Percentiles rank a stretch among this genome's conserved stretches.
Evolutionary conservation across 306 rosid genomes (phyloP).

Genomic region (Calophaca sinica): DNA sequence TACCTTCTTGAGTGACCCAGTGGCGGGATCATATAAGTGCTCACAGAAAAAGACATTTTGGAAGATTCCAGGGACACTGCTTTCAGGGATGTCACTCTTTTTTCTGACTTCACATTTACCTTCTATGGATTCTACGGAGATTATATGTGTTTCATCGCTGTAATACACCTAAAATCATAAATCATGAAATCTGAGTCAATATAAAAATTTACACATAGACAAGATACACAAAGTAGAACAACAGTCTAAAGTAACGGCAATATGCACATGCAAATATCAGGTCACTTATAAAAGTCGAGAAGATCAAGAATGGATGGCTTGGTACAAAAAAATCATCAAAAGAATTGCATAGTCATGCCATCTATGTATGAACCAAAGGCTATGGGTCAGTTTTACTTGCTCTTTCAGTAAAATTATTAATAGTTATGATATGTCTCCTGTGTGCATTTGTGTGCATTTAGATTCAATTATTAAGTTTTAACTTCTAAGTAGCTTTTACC

Average conservation of each 20-base stretch:
- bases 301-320: conserved; percentile 14
- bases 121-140: conserved; percentile 56
- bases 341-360: conserved; percentile 7
- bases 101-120: conserved; percentile 62
- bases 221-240: conserved; percentile 29
- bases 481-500: conserved; percentile 43
- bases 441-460: not conserved
- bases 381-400: not conserved
- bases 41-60: conserved; percentile 59
- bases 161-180: conserved; percentile 56
- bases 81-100: conserved; percentile 52
- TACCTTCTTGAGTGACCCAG: conserved; percentile 63
- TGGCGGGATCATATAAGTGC: conserved; percentile 57
- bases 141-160: conserved; percentile 51
- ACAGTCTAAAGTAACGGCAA: not conserved
- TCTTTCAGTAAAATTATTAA: conserved; percentile 7
- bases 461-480: conserved; percentile 1
- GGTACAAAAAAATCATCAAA: not conserved
- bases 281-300: not conserved
- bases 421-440: not conserved
- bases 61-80: conserved; percentile 48
- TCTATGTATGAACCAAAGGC: not conserved
- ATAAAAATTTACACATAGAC: not conserved
- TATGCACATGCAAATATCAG: not conserved
- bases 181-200: conserved; percentile 36